Evolutionary conservation across 2,329 filamentous ascomycete genomes (phyloP), one percentile per base, ranked within the genome.

Genomic region (Daldinia eschscholtzii): DNA sequence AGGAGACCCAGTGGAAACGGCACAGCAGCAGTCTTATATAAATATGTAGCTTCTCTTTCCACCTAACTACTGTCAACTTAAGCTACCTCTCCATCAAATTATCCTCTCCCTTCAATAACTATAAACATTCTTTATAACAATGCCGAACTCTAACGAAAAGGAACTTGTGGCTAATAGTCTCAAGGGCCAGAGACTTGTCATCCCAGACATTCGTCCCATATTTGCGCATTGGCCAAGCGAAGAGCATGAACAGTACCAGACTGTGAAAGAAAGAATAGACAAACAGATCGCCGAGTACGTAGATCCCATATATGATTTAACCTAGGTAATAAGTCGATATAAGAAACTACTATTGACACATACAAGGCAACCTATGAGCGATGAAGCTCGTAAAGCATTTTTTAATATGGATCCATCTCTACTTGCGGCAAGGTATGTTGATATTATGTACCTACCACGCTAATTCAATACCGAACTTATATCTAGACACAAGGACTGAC

Each of bases 381-480:
- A 66, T 23, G 63, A 74, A 6, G 42, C 35, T 28, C 73, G 66
- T n/a, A 70, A 53, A 28, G 66, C 66, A 9, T 72, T 75, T 18
- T 39, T 62, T 6, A 61, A 72, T 1, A 67, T 72, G 13, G 61
- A 76, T 33, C 73, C 75, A 23, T 69, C 74, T 42, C 64, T 75
- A n/a, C 61, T 75, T 33, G 72, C 74, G 57, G 74, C 75, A 28
- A 72, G 26, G 75, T 76, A 74, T 20, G 70, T 70, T 55, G n/a
- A 26, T 2, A 18, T 35, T 26, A n/a, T n/a, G n/a, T n/a, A 23
- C 20, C 1, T 23, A 4, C 37, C 33, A 23, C 6, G 4, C 15
- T 4, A 0, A 59, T 9, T n/a, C 18, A 57, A 1, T 37, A 57
- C 12, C 7, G 13, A 10, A n/a, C 5, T 37, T 37, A 30, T 3